Conservation (phyloP, 495 filamentous ascomycete genomes). For the Elaphomyces granulatus region DNA sequence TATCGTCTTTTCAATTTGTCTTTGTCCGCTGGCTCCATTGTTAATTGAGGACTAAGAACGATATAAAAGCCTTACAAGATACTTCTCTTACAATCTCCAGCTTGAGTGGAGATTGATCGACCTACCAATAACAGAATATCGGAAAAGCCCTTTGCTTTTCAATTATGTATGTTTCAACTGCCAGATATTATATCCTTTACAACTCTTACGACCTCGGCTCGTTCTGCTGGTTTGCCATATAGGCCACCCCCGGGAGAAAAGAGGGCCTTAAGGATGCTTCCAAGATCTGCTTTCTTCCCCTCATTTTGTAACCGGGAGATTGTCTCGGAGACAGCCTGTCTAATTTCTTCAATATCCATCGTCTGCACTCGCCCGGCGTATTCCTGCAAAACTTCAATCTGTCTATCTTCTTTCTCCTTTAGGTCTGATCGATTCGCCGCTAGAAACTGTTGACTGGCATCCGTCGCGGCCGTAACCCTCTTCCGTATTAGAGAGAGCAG, state of each 20-base stretch:
- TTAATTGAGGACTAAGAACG: no score
- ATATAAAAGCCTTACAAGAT: no score
- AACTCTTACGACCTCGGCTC: slow-evolving; percentile 31
- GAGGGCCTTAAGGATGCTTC: slow-evolving; percentile 33
- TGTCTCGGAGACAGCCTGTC: slow-evolving; percentile 27
- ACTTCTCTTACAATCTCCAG: no score
- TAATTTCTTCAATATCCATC: slow-evolving; percentile 35
- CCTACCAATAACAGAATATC: no score
- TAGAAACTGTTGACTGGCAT: slow-evolving; percentile 38
- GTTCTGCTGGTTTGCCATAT: slow-evolving; percentile 40
- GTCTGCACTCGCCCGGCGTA: slow-evolving; percentile 41
- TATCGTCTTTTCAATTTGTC: no score
- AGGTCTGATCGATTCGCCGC: slow-evolving; percentile 39
- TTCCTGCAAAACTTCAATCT: slow-evolving; percentile 40
- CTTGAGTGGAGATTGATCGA: no score
- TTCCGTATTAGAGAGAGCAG: slow-evolving; percentile 45
- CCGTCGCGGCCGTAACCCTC: slow-evolving; percentile 31
- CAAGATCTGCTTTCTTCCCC: slow-evolving; percentile 29
- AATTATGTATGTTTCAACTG: neutral
- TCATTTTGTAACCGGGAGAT: slow-evolving; percentile 29
- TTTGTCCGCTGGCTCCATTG: no score
- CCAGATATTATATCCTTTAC: slow-evolving; percentile 33
- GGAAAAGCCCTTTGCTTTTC: neutral
- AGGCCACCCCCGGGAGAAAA: slow-evolving; percentile 33
- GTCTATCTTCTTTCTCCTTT: slow-evolving; percentile 41